Conservation (phyloP, 2,329 filamentous ascomycete species). For the Chaetoscypha palmicola region DNA sequence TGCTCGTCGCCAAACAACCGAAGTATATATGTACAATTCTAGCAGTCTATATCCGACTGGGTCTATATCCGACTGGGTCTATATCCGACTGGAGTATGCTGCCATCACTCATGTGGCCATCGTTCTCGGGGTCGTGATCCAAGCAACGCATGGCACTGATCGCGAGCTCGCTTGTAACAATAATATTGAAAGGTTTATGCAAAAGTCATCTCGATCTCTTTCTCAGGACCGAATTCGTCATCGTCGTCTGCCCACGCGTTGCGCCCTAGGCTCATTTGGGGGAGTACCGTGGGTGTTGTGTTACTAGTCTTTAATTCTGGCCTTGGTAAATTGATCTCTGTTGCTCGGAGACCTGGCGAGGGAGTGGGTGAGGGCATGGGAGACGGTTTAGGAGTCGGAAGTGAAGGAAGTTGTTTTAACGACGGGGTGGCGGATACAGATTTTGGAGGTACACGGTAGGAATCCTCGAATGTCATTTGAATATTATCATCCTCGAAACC, state of each 20-base stretch:
- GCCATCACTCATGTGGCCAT: background rate
- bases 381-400: constrained; percentile 6
- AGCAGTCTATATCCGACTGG: no score
- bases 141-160: no score
- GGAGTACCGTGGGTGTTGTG: constrained; percentile 44
- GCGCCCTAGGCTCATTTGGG: constrained; percentile 30
- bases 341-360: constrained; percentile 5
- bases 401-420: constrained; percentile 11
- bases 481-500: constrained; percentile 41
- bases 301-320: constrained; percentile 40
- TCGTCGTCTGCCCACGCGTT: constrained; percentile 70
- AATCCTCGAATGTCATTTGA: constrained; percentile 67
- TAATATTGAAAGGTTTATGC: constrained; percentile 32
- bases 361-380: constrained; percentile 9
- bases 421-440: constrained; percentile 16
- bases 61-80: no score
- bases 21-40: no score
- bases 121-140: no score
- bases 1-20: no score
- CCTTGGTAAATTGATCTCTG: constrained; percentile 20
- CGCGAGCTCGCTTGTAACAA: background rate
- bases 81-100: no score
- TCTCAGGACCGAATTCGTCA: constrained; percentile 63
- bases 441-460: constrained; percentile 40
- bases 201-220: constrained; percentile 77